Evolutionary conservation across 306 rosid species (phyloP), one percentile per base, ranked within the genome.

Genomic region (Heteromeles arbutifolia): DNA sequence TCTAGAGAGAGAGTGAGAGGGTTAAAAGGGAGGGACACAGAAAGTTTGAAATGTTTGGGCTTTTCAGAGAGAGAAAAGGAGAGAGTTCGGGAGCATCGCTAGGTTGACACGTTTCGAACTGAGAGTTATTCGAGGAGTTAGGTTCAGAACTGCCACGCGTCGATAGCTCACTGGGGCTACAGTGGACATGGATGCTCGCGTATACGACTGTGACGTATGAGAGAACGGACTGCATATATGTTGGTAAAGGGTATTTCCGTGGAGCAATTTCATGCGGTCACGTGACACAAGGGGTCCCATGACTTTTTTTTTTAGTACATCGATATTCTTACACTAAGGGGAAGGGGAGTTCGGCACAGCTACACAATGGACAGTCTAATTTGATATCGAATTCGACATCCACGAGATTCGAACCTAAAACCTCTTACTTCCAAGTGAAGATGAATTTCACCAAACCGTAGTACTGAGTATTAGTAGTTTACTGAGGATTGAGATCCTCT

Each of bases 1-100:
- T 37, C 5, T 39, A 17, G 79, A 75, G 85, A 81, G 63, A 19
- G 37, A 5, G 37, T 12, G 80, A 43, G 80, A 48, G 67, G 28
- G n/a, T 62, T 74, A 70, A 80, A 75, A 80, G 73, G 74, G 80
- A 81, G 87, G 84, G 84, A 82, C 82, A 73, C 73, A 65, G 17
- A 44, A 65, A 29, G 84, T 86, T 90, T 86, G 90, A 90, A 84
- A 78, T 75, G 63, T 56, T 64, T 21, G 83, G 69, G 28, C 41
- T 17, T 69, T 57, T 37, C 12, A 24, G 71, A 72, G 48, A 58
- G 74, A 56, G 72, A 53, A 58, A 69, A 71, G 64, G 69, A 14
- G 80, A 26, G 72, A 29, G 78, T 24, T 32, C 75, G 74, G 75
- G 86, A 45, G 71, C 75, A 73, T 81, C 82, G 61, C 12, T 0